Conservation (phyloP, 306 rosid species). For the Malus sylvestris region DNA sequence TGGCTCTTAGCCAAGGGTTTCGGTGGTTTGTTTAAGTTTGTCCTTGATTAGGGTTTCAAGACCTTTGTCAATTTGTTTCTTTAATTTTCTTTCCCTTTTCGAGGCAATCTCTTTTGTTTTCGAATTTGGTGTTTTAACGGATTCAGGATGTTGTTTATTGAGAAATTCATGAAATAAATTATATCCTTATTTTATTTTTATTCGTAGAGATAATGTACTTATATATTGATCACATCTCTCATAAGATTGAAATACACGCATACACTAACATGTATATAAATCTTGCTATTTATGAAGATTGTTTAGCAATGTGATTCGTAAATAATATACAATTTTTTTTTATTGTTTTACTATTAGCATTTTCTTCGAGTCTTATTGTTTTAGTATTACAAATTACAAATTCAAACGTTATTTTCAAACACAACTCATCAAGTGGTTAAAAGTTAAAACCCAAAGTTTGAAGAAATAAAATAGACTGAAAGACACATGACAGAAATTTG, state of each 20-base stretch:
- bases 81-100: not conserved
- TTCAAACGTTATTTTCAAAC: no score
- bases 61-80: not conserved
- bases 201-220: not conserved
- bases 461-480: no score
- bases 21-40: not conserved
- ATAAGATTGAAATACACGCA: not conserved
- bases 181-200: not conserved
- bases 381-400: no score
- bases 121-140: slow-evolving; percentile 4
- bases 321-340: not conserved
- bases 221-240: not conserved
- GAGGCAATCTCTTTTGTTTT: not conserved
- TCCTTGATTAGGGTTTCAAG: not conserved
- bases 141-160: not conserved
- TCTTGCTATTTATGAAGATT: not conserved
- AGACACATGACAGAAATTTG: no score
- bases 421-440: no score
- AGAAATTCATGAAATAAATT: not conserved
- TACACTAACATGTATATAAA: not conserved
- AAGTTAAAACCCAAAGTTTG: no score
- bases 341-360: not conserved
- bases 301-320: not conserved
- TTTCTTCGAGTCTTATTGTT: not conserved
- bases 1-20: not conserved